Percentiles rank a stretch among this genome's conserved stretches.
phyloP scores from a whole-genome alignment of 2,329 filamentous ascomycete genomes.

The Phialophora verrucosa region DNA sequence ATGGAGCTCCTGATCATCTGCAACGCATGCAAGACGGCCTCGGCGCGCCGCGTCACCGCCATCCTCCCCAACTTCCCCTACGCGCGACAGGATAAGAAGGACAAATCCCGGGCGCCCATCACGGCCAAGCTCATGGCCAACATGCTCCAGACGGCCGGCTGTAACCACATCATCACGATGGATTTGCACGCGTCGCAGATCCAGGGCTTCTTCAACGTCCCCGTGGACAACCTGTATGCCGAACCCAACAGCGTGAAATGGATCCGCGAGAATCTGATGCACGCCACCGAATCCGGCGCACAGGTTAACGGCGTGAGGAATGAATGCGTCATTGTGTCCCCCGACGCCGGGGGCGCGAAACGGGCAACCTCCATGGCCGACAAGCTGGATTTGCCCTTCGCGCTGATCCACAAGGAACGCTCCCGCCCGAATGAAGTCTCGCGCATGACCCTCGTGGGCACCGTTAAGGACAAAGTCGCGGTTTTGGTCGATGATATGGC shows the following conservation, averaged over 20 bases:
- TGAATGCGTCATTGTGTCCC: constrained; percentile 84
- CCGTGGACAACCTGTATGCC: constrained; percentile 83
- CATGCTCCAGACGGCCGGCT: constrained; percentile 94
- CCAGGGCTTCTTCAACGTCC: constrained; percentile 91
- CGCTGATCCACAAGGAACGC: constrained; percentile 95
- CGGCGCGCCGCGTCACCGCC: constrained; percentile 88
- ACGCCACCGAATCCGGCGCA: constrained; percentile 61
- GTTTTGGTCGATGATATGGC: constrained; percentile 99
- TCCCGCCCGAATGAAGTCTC: constrained; percentile 89
- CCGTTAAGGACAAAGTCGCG: constrained; percentile 86
- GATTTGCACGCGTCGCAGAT: constrained; percentile 93
- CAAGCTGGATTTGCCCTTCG: constrained; percentile 85
- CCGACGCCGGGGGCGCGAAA: constrained; percentile 93
- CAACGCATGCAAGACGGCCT: constrained; percentile 86
- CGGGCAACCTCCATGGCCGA: constrained; percentile 92
- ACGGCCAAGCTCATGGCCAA: constrained; percentile 95
- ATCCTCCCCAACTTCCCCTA: constrained; percentile 97
- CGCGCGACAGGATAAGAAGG: constrained; percentile 96
- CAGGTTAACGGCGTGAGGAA: constrained; percentile 35
- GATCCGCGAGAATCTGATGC: constrained; percentile 83
- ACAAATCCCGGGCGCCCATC: constrained; percentile 93
- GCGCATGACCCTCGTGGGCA: constrained; percentile 94
- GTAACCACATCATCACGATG: constrained; percentile 94
- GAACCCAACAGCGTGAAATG: constrained; percentile 90
- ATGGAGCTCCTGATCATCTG: constrained; percentile 99